Base-by-base conservation (phyloP, 345 rosid species). In the Carallia pectinifolia region DNA sequence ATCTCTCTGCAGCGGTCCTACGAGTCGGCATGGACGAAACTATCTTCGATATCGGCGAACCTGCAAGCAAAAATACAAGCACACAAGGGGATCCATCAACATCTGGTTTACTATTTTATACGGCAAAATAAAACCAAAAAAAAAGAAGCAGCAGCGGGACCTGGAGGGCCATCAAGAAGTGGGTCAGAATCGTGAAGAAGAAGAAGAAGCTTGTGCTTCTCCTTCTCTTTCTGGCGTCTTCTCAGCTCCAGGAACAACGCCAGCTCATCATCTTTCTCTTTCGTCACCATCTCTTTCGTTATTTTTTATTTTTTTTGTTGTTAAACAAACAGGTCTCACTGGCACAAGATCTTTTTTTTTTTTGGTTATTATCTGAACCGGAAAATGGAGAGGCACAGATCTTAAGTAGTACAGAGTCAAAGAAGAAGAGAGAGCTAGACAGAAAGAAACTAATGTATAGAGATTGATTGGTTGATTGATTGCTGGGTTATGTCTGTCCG, bases 181-280 rank as follows among this genome's bases (percentile, higher is more conserved):
- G 17, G 53, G n/a, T 40, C 50, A n/a, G 61, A 65, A n/a, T 40
- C 37, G 38, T 53, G 36, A 4, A 27, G 65, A 13, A 58, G 58
- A 31, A 59, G 47, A 56, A 56, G 60, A 56, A 56, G 6, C 31
- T 23, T 23, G 38, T 40, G 64, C 15, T n/a, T 64, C 15, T 64
- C 72, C 58, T 54, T 70, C 58, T 75, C 74, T 40, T 64, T 75
- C 54, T 66, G 71, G 10, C 71, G 71, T 38, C 79, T 71, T 34
- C 79, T 63, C 71, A 76, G 39, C 68, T 76, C 79, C 16, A 70
- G 58, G 40, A 71, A 76, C 40, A 71, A 40, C 13, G 75, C 67
- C 7, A 71, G 75, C 68, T 76, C 79, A 31, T 76, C 79, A 34
- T 66, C 79, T 44, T 71, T 71, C 79, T 66, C 72, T 48, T 76